phyloP scores from a whole-genome alignment of 1,139 yeast species.

The Candida sp. region DNA sequence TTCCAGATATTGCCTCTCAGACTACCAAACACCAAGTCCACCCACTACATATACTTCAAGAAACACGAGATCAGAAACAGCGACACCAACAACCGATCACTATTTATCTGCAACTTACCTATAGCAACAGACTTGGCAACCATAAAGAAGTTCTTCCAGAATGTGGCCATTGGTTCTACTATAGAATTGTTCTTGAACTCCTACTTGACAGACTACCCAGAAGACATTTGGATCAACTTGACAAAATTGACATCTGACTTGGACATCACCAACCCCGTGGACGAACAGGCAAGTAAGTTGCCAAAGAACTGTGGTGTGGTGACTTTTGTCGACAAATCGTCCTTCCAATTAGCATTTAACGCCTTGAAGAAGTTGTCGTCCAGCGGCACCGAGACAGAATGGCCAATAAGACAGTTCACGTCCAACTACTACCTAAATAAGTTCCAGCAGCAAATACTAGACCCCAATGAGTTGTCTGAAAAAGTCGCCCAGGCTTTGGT shows the following conservation, averaged over 20 bases:
- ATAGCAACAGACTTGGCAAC: conserved; percentile 55
- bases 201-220: conserved; percentile 41
- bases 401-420: conserved; percentile 37
- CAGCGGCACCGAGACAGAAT: conserved; percentile 23
- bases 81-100: conserved; percentile 39
- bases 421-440: conserved; percentile 32
- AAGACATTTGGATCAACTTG: conserved; percentile 61
- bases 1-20: conserved; percentile 54
- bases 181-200: conserved; percentile 53
- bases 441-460: conserved; percentile 39
- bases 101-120: conserved; percentile 84
- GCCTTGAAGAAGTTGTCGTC: conserved; percentile 56
- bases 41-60: conserved; percentile 62
- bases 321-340: conserved; percentile 76
- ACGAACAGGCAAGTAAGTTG: conserved; percentile 43
- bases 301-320: conserved; percentile 79
- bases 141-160: conserved; percentile 61
- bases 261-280: conserved; percentile 28
- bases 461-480: conserved; percentile 49
- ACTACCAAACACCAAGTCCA: conserved; percentile 33
- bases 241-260: conserved; percentile 65
- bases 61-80: conserved; percentile 60
- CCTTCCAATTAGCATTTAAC: conserved; percentile 67
- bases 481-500: conserved; percentile 63
- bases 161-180: conserved; percentile 63